Base-by-base conservation (phyloP, 2,329 filamentous ascomycete genomes). In the Fusarium sp. region DNA sequence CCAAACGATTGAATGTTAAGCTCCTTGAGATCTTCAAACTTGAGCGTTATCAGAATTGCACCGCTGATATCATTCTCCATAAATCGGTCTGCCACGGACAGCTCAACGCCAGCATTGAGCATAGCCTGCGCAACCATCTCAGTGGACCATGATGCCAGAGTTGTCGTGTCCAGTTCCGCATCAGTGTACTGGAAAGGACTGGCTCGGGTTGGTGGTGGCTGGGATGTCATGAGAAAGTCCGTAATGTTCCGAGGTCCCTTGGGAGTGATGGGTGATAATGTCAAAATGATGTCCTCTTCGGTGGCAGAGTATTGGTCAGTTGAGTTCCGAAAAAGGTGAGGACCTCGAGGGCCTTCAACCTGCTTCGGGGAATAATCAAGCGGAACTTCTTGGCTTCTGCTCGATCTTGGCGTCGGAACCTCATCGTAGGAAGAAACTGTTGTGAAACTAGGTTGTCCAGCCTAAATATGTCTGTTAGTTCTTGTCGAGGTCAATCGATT, bases 31-130 rank as follows among this genome's bases (percentile, higher is more conserved):
- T 96, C 95, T 73, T 97, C 94, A 76, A 96, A 95, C 80, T 97
- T 95, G 48, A 99, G 85, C n/a, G 96, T 95, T 59, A 97, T 91
- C 26, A 98, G 85, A 63, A 98, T 94, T 9, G 91, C 88, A 20
- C 96, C 96, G 32, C 92, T 94, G 81, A 99, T 98, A 80, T 99
- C 96, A 81, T 99, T 97, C 78, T 93, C 90, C 70, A 95, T 88
- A 79, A 99, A 98, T 76, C 93, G 94, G 78, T 97, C 92, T 17
- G 96, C 92, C 57, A 96, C 88, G 12, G 88, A 85, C 58, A 90
- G 85, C 80, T 98, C 95, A 80, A 97, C 91, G 76, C 94, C 94
- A 50, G 91, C 90, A 81, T 94, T 90, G 79, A 92, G 89, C 94
- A 98, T 96, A 90, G 94, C 96, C 79, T 93, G 91, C 63, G 93